Conservation (phyloP, 73 alveolate species). For the Paramecium tetraurelia region DNA sequence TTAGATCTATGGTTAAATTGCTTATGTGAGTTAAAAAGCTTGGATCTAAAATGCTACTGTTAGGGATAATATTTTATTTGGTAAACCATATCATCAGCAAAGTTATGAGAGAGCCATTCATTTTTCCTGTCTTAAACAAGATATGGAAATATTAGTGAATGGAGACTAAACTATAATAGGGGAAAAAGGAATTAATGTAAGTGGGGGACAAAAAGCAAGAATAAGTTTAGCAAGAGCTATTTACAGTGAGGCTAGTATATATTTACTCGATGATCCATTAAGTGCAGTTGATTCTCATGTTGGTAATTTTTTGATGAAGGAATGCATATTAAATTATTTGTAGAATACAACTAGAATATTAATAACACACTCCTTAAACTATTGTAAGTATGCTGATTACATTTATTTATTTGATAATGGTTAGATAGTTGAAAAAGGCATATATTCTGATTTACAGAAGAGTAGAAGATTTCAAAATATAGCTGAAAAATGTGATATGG, state of each 20-base stretch:
- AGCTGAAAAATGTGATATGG: background rate
- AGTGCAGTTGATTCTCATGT: conserved; percentile 91
- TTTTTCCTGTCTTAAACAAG: conserved; percentile 77
- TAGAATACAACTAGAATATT: conserved; percentile 82
- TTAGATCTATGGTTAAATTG: conserved; percentile 60
- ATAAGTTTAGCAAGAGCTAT: conserved; percentile 96
- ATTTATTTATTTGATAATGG: conserved; percentile 79
- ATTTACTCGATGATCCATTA: conserved; percentile 90
- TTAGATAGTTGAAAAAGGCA: conserved; percentile 65
- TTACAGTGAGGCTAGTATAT: conserved; percentile 81
- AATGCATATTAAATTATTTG: conserved; percentile 71
- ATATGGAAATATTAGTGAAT: conserved; percentile 83
- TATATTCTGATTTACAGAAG: conserved; percentile 61
- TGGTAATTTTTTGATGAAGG: conserved; percentile 77
- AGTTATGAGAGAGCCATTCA: conserved; percentile 75
- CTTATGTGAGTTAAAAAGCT: conserved; percentile 86
- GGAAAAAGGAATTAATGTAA: conserved; percentile 92
- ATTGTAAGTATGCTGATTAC: conserved; percentile 75
- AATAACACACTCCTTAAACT: conserved; percentile 92
- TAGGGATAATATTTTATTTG: conserved; percentile 89
- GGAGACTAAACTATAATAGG: conserved; percentile 97
- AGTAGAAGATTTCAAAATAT: background rate
- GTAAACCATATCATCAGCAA: conserved; percentile 71
- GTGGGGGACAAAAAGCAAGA: conserved; percentile 98
- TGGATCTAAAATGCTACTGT: conserved; percentile 93